These are phyloP conservation scores for Chrysoporthe austroafricana DNA, from an alignment of 2,329 filamentous ascomycete species.

Conservation along the genomic window DNA sequence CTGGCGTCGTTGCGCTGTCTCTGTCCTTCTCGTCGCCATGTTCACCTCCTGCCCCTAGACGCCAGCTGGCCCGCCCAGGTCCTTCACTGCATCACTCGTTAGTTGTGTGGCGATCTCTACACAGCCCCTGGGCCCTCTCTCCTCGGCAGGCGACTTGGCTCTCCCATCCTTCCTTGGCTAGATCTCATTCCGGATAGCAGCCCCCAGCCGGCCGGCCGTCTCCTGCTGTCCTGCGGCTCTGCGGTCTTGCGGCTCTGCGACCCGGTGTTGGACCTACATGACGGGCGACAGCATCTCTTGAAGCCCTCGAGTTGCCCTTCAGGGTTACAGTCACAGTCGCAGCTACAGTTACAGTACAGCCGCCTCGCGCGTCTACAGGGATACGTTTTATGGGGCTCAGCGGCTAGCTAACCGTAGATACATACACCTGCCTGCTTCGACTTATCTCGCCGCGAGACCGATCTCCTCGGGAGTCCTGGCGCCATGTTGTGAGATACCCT, in stretches of 20 bases:
- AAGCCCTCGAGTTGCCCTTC: background rate
- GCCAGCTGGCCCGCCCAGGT: background rate
- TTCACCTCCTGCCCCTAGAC: background rate
- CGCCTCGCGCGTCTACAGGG: background rate
- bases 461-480: conserved; percentile 9
- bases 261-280: background rate
- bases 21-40: background rate
- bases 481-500: conserved; percentile 28
- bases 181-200: background rate
- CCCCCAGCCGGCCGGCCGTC: background rate
- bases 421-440: conserved; percentile 9
- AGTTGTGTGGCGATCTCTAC: no score
- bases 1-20: conserved; percentile 2
- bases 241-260: background rate
- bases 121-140: background rate
- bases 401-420: conserved; percentile 11
- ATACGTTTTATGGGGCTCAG: conserved; percentile 6
- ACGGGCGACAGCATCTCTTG: background rate
- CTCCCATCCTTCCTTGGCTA: conserved; percentile 1
- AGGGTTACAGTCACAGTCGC: background rate
- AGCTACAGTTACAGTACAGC: conserved; percentile 3
- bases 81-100: no score
- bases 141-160: conserved; percentile 9
- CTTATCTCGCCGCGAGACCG: conserved; percentile 4
- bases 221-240: background rate